phyloP scores from a whole-genome alignment of 2,329 filamentous ascomycete species.

The Phaeosphaeriaceae sp. region DNA sequence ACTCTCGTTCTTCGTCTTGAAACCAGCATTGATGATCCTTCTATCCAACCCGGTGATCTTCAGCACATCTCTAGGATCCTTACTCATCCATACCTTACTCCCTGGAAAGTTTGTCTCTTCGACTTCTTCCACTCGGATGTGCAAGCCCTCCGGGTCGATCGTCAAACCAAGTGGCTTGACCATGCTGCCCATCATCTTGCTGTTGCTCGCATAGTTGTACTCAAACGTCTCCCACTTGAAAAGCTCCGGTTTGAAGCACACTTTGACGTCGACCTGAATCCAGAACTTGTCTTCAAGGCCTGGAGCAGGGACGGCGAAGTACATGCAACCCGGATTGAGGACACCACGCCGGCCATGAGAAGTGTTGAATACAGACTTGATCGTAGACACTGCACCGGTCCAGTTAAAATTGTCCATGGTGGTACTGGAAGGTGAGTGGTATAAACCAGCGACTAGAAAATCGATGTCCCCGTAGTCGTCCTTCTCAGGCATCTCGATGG shows the following conservation, averaged over 20 bases:
- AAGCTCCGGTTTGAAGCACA: conserved; percentile 20
- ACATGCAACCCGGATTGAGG: conserved; percentile 27
- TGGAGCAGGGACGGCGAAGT: conserved; percentile 25
- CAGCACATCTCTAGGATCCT: conserved; percentile 26
- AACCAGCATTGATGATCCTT: conserved; percentile 23
- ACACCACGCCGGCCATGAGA: conserved; percentile 22
- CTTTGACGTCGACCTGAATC: conserved; percentile 37
- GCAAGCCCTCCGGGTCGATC: conserved; percentile 29
- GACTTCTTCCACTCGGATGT: conserved; percentile 33
- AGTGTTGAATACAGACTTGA: conserved; percentile 25
- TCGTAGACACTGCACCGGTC: conserved; percentile 10
- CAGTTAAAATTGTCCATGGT: conserved; percentile 17
- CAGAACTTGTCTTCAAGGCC: conserved; percentile 14
- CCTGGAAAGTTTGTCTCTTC: conserved; percentile 26
- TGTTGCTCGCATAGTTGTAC: conserved; percentile 29
- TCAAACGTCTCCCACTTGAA: conserved; percentile 34
- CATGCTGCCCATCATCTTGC: conserved; percentile 34
- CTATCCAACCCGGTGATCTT: conserved; percentile 25
- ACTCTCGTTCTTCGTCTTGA: conserved; percentile 27
- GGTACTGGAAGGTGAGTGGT: conserved; percentile 4
- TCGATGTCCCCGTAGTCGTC: conserved; percentile 32
- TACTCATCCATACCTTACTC: conserved; percentile 31
- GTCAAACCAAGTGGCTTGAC: conserved; percentile 35
- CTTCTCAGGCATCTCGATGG: conserved; percentile 34
- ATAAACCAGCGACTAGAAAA: conserved; percentile 23